Conservation (phyloP, 2,329 filamentous ascomycete species). For the Dothideomycetes sp. region DNA sequence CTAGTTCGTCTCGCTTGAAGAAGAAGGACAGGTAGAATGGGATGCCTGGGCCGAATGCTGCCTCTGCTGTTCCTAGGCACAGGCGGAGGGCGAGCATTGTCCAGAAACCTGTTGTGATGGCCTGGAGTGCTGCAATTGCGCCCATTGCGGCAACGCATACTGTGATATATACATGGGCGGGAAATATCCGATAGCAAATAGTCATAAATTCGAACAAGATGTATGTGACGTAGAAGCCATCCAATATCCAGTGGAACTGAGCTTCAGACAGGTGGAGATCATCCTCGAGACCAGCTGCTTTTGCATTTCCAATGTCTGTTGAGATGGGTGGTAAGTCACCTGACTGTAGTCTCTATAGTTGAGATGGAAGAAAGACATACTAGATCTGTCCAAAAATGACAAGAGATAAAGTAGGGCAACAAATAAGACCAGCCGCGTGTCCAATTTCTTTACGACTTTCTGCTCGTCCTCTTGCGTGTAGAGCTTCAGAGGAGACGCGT, state of each 20-base stretch:
- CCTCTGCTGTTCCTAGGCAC: constrained; percentile 46
- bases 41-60: constrained; percentile 51
- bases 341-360: constrained; percentile 3
- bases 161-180: constrained; percentile 50
- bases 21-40: constrained; percentile 56
- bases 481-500: too few species aligned
- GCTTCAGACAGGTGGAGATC: constrained; percentile 43
- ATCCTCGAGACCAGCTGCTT: constrained; percentile 44
- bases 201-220: constrained; percentile 58
- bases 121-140: constrained; percentile 62
- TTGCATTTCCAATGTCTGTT: constrained; percentile 44
- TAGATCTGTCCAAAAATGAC: constrained; percentile 76
- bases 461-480: constrained; percentile 61
- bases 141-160: constrained; percentile 69
- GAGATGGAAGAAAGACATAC: constrained; percentile 34
- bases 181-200: constrained; percentile 46
- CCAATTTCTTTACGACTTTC: constrained; percentile 59
- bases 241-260: constrained; percentile 52
- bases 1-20: constrained; percentile 59
- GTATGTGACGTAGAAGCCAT: constrained; percentile 54
- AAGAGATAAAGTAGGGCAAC: constrained; percentile 74
- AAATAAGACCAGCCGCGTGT: constrained; percentile 67
- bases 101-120: constrained; percentile 33
- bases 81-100: constrained; percentile 51
- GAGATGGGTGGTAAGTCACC: background rate